Conservation (phyloP, 176 grass and related monocot genomes). For the Raddia distichophylla region DNA sequence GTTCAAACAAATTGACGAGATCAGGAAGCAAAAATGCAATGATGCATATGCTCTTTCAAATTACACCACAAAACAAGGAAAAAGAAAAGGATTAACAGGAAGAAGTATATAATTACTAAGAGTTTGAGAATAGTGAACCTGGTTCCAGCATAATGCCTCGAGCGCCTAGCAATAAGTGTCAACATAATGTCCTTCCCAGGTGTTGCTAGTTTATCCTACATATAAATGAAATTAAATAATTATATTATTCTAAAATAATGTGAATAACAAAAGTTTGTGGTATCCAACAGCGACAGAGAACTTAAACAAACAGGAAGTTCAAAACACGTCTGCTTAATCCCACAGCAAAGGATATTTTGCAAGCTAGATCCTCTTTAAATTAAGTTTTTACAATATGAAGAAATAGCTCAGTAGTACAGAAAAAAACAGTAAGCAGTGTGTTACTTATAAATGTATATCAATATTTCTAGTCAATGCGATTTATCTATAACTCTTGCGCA, state of each 20-base stretch:
- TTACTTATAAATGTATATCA: neutral
- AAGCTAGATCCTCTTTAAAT: slow-evolving; percentile 18
- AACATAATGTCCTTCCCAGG: slow-evolving; percentile 78
- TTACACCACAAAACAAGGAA: slow-evolving; percentile 15
- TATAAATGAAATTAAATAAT: slow-evolving; percentile 31
- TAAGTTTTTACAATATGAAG: neutral
- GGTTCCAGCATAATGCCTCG: slow-evolving; percentile 92
- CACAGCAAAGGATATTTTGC: neutral
- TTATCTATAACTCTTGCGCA: slow-evolving; percentile 26
- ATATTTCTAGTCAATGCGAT: slow-evolving; percentile 12
- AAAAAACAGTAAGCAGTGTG: neutral
- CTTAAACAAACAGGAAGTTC: slow-evolving; percentile 3
- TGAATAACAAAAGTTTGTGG: slow-evolving; percentile 8
- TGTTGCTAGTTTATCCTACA: slow-evolving; percentile 76
- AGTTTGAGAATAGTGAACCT: slow-evolving; percentile 52
- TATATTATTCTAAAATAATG: slow-evolving; percentile 29
- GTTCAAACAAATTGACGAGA: slow-evolving; percentile 29
- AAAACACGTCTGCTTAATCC: slow-evolving; percentile 19
- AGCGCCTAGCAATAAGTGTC: slow-evolving; percentile 93
- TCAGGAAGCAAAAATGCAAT: slow-evolving; percentile 24
- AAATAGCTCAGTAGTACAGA: slow-evolving; percentile 5
- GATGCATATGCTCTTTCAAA: slow-evolving; percentile 1
- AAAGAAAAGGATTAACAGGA: slow-evolving; percentile 2
- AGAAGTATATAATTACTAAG: slow-evolving; percentile 1
- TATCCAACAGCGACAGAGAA: neutral